Evolutionary conservation across 2,329 filamentous ascomycete genomes (phyloP).

Genomic region (Penicillium rolfsii): DNA sequence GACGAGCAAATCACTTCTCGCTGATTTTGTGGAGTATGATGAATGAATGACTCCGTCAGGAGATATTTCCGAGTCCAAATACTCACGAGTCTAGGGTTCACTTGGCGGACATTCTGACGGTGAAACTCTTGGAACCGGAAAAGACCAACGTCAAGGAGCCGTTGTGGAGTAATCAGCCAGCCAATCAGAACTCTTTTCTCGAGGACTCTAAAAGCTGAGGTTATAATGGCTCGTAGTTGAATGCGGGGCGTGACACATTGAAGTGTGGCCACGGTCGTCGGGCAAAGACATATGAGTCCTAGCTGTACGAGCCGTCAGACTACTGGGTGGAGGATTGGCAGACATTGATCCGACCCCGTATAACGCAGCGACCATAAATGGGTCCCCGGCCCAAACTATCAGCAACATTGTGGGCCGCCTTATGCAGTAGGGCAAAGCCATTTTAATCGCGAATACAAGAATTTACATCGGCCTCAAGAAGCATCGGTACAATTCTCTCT

Average conservation of each 20-base stretch:
- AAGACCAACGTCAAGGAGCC: neutral
- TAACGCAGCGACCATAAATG: neutral
- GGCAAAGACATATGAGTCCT: too few species aligned
- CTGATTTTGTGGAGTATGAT: neutral
- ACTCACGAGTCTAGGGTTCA: neutral
- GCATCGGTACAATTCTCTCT: neutral
- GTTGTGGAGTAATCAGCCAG: neutral
- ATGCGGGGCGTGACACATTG: too few species aligned
- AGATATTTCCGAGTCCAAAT: neutral
- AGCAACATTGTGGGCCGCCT: neutral
- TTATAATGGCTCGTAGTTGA: too few species aligned
- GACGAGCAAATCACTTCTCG: neutral
- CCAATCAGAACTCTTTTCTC: neutral
- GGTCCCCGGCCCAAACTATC: neutral
- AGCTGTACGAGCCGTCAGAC: too few species aligned
- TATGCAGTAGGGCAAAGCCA: neutral
- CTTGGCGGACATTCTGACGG: neutral
- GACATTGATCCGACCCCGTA: slow-evolving; percentile 32
- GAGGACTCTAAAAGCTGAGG: too few species aligned
- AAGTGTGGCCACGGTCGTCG: too few species aligned
- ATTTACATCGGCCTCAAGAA: neutral
- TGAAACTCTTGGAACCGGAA: neutral
- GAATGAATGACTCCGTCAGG: neutral
- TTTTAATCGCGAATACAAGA: too few species aligned
- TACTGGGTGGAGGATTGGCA: slow-evolving; percentile 56